Evolutionary conservation across 2,329 filamentous ascomycete species (phyloP), one percentile per base, ranked within the genome.

Genomic region (Fusarium sublunatum): DNA sequence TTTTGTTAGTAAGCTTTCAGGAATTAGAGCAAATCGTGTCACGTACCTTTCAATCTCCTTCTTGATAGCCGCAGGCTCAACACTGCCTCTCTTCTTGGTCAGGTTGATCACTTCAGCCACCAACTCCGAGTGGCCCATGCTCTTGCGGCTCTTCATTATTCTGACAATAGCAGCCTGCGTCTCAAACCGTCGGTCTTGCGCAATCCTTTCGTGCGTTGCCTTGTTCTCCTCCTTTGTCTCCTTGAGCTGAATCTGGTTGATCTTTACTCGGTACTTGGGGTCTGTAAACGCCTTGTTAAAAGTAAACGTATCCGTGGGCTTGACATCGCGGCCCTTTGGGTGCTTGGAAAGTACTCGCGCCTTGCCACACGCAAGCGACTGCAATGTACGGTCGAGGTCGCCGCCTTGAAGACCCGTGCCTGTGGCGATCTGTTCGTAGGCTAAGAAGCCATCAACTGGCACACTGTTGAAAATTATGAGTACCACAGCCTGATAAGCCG

Each of bases 191-290:
- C 95, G 83, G 73, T 99, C 95, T 48, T 91, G 90, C 0, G 89
- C 89, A 5, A 99, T 92, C 39, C 92, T 87, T 76, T 97, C 90
- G 76, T 98, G 93, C 2, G 93, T 98, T 70, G 91, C 92, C 77
- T 93, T 91, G 78, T 97, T 97, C 78, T 99, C 95, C 72, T 94
- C 91, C 70, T 91, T 91, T 1, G 95, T 98, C 79, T 99, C 95
- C 78, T 95, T 96, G 46, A 97, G 85, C 78, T 99, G 95, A 69
- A 99, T 95, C 78, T 97, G 94, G 79, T 98, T 99, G 81, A 99
- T 97, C 81, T 99, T 99, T 79, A 99, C 89, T 53, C 93, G 88
- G 77, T 91, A 91, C 76, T 95, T 96, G 19, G 88, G 84, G 72
- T 97, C 90, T 3, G 80, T 80, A 77, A 99, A 99, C 13, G 75